Conservation (phyloP, 371 early-diverging fungal genomes). For the Mycotypha africana region DNA sequence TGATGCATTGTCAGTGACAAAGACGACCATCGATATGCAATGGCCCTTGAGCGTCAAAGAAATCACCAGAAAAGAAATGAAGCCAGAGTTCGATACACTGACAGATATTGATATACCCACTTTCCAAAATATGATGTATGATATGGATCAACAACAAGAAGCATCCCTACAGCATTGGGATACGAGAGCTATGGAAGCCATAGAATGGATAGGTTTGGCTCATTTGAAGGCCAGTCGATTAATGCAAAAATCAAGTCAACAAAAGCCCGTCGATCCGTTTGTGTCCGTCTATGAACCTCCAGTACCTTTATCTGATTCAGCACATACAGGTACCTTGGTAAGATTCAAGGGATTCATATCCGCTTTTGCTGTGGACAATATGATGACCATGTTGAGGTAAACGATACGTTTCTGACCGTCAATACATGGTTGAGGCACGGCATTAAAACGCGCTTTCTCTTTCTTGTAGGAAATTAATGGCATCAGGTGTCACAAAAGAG, state of each 20-base stretch:
- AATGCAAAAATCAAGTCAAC: neutral
- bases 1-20: slow-evolving; percentile 19
- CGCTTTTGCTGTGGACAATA: slow-evolving; percentile 19
- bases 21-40: slow-evolving; percentile 23
- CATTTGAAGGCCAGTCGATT: slow-evolving; percentile 47
- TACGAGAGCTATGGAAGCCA: slow-evolving; percentile 30
- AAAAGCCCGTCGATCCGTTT: slow-evolving; percentile 29
- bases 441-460: neutral
- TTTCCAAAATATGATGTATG: slow-evolving; percentile 17
- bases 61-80: slow-evolving; percentile 13
- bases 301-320: slow-evolving; percentile 7
- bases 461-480: slow-evolving; percentile 22
- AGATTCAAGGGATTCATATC: slow-evolving; percentile 36
- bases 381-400: slow-evolving; percentile 32
- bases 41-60: slow-evolving; percentile 15
- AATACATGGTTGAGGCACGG: neutral
- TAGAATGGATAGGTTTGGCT: slow-evolving; percentile 64
- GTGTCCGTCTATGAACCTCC: slow-evolving; percentile 49
- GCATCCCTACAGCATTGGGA: no score
- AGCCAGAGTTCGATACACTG: slow-evolving; percentile 16
- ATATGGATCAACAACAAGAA: slow-evolving; percentile 10
- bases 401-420: neutral
- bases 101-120: slow-evolving; percentile 25
- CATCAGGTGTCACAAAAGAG: slow-evolving; percentile 8
- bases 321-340: slow-evolving; percentile 19